phyloP scores from a whole-genome alignment of 106 monocot species.

The Allium cepa region DNA sequence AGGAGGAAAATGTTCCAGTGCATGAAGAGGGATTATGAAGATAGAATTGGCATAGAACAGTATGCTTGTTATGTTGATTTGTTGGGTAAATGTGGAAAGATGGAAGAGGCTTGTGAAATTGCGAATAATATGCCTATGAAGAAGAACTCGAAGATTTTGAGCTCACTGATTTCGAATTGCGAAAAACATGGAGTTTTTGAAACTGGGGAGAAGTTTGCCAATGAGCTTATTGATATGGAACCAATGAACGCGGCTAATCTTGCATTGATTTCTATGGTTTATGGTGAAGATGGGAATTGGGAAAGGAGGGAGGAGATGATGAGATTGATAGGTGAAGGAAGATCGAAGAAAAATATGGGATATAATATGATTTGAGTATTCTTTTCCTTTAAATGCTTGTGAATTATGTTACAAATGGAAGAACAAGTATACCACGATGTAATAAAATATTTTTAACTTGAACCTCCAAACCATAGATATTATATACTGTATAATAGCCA shows the following conservation, averaged over 20 bases:
- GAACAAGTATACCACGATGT: too few relatives aligned
- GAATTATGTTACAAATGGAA: too few relatives aligned
- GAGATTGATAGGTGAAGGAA: conserved; percentile 18
- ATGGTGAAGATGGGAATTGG: conserved; percentile 31
- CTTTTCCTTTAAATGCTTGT: not conserved
- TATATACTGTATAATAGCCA: too few relatives aligned
- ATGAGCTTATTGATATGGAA: conserved; percentile 23
- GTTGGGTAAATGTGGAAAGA: conserved; percentile 17
- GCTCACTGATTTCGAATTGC: conserved; percentile 28
- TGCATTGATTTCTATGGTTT: conserved; percentile 21
- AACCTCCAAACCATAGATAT: too few relatives aligned
- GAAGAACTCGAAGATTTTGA: conserved; percentile 15
- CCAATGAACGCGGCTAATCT: conserved; percentile 30
- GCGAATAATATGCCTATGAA: conserved; percentile 18
- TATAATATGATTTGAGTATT: conserved; percentile 24
- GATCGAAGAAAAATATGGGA: conserved; percentile 15
- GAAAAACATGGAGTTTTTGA: conserved; percentile 22
- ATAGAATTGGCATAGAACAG: conserved; percentile 8
- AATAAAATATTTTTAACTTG: too few relatives aligned
- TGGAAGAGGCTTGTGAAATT: conserved; percentile 32
- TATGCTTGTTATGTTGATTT: conserved; percentile 43
- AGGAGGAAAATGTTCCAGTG: conserved; percentile 17
- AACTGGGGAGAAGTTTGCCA: conserved; percentile 18
- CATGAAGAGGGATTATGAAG: not conserved
- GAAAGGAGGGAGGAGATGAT: conserved; percentile 9